Base-by-base conservation (phyloP, 2,329 filamentous ascomycete species). In the Paracamarosporium sp. region DNA sequence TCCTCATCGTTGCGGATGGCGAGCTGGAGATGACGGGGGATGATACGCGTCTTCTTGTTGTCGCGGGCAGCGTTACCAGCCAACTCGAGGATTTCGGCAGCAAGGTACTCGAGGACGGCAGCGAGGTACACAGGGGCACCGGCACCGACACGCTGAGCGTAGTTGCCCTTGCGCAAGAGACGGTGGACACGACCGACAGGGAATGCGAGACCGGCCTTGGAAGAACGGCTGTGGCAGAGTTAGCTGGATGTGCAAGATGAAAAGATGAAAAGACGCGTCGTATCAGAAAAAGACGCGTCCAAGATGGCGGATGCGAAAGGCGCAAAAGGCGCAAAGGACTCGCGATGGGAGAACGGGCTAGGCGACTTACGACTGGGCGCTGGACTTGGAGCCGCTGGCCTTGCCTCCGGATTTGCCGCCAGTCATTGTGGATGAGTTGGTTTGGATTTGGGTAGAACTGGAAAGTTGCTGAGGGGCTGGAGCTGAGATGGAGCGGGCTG, bases 11-110 rank as follows among this genome's bases (percentile, higher is more conserved):
- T 97, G 77, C 95, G 90, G 85, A 99, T 99, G 82, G 95, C 95
- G 72, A 99, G 92, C 86, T 99, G 95, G 46, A 99, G 88, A 83
- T 99, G 95, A 82, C 95, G 93, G 67, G 95, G 95, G 62, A 98
- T 99, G 85, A 99, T 99, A 90, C 95, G 93, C 67, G 94, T 99
- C 91, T 98, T 98, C 92, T 99, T 99, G 90, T 98, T 97, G 85
- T 99, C 95, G 74, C 95, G 94, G 65, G 95, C 95, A 75, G 95
- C 95, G 82, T 99, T 99, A 74, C 95, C 95, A 80, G 95, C 95
- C 83, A 99, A 85, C 84, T 99, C 95, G 76, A 99, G 93, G 73
- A 99, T 97, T 86, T 99, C 95, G 68, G 95, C 95, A 71, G 95
- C 94, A 59, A 99, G 90, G 80, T 99, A 99, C 84, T 99, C 95